Evolutionary conservation across 306 rosid species (phyloP).

Genomic region (Lathyrus sativus): DNA sequence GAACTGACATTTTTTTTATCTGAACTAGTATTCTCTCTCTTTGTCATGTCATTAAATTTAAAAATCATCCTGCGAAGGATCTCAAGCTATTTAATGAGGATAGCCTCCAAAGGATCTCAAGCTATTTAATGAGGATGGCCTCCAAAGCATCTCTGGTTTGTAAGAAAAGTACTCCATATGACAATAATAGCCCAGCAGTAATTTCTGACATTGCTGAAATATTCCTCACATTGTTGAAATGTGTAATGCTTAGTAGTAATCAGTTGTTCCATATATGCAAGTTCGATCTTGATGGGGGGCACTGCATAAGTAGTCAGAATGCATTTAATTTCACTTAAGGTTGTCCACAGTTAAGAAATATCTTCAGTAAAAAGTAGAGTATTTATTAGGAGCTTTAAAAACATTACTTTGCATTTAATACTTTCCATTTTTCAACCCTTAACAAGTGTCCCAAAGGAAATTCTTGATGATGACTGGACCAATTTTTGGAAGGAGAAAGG

Average conservation of each 20-base stretch:
- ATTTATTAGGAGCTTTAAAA: conserved; percentile 12
- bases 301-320: conserved; percentile 14
- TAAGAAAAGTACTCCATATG: conserved; percentile 2
- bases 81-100: not conserved
- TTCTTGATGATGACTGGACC: not conserved
- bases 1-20: not conserved
- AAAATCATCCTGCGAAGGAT: conserved; percentile 4
- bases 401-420: no score
- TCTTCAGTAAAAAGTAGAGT: not conserved
- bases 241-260: not conserved
- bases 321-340: conserved; percentile 16
- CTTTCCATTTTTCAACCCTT: not conserved
- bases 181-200: not conserved
- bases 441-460: conserved; percentile 8
- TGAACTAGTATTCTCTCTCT: not conserved
- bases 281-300: not conserved
- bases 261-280: conserved; percentile 1
- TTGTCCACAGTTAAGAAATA: no score
- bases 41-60: conserved; percentile 7
- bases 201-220: conserved; percentile 23
- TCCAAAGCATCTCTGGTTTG: not conserved
- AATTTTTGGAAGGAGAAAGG: conserved; percentile 10
- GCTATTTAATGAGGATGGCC: not conserved
- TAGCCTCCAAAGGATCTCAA: not conserved
- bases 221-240: conserved; percentile 26